These are phyloP conservation scores for Talaromyces borbonicus DNA, from an alignment of 495 filamentous ascomycete species.

Conservation along the genomic window DNA sequence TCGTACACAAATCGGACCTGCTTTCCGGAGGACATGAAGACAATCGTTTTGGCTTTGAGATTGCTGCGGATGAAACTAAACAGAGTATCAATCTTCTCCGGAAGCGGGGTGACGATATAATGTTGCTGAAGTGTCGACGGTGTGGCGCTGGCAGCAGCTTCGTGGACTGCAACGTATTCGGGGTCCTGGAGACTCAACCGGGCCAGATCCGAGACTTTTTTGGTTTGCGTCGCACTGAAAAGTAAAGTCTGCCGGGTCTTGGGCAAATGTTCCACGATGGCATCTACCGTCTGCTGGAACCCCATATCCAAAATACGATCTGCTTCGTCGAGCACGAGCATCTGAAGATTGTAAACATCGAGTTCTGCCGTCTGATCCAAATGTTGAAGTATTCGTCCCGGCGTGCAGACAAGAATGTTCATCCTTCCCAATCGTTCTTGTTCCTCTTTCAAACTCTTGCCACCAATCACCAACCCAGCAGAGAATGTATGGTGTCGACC, in stretches of 20 bases:
- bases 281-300: conserved; percentile 84
- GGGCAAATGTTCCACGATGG: conserved; percentile 86
- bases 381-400: conserved; percentile 91
- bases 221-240: conserved; percentile 95
- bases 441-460: conserved; percentile 82
- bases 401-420: conserved; percentile 97
- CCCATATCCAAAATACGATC: conserved; percentile 98
- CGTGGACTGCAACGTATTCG: conserved; percentile 91
- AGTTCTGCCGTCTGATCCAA: conserved; percentile 88
- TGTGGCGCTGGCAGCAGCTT: conserved; percentile 70
- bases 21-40: conserved; percentile 91
- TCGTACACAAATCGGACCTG: conserved; percentile 95
- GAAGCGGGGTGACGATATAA: conserved; percentile 73
- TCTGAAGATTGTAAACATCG: conserved; percentile 80
- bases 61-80: conserved; percentile 87
- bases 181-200: conserved; percentile 79
- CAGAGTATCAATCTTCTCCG: conserved; percentile 82
- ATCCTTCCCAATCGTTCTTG: conserved; percentile 77
- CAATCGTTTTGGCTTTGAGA: conserved; percentile 83
- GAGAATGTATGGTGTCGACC: conserved; percentile 86
- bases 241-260: conserved; percentile 81
- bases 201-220: conserved; percentile 84
- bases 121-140: conserved; percentile 80
- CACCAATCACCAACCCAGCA: conserved; percentile 91
- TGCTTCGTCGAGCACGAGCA: conserved; percentile 92